Evolutionary conservation across 805 yeast species (phyloP).

Genomic region (Cyberlindnera amylophila): DNA sequence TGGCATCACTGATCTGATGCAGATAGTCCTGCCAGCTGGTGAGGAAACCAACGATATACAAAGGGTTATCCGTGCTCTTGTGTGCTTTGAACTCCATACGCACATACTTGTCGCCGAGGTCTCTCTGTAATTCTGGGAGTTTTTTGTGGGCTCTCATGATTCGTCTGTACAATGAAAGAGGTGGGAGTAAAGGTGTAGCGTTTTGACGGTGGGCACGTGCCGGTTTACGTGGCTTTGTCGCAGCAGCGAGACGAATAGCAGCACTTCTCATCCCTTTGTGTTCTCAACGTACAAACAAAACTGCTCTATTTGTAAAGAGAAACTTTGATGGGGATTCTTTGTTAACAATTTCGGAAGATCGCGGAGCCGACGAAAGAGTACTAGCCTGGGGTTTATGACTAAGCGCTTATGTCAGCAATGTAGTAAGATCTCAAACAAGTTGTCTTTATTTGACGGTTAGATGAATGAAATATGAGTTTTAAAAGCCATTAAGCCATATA

Average conservation of each 20-base stretch:
- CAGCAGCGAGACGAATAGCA: constrained; percentile 6
- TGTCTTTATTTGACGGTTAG: too few species aligned
- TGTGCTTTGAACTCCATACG: constrained; percentile 88
- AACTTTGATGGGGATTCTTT: too few species aligned
- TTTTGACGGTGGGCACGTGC: constrained; percentile 12
- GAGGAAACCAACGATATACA: constrained; percentile 89
- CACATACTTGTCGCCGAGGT: constrained; percentile 87
- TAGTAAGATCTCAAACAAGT: too few species aligned
- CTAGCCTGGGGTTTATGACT: too few species aligned
- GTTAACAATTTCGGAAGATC: too few species aligned
- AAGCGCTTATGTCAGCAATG: too few species aligned
- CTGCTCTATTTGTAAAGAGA: too few species aligned
- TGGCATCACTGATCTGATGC: constrained; percentile 51
- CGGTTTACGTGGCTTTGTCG: constrained; percentile 8
- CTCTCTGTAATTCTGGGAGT: constrained; percentile 66
- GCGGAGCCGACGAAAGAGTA: too few species aligned
- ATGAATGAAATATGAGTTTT: too few species aligned
- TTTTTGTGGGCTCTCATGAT: constrained; percentile 74
- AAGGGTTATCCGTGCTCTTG: constrained; percentile 76
- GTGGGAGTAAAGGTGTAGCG: constrained; percentile 67
- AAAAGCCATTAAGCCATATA: too few species aligned
- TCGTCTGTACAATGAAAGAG: constrained; percentile 72
- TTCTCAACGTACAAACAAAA: background rate
- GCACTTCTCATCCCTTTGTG: background rate
- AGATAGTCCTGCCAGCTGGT: constrained; percentile 92